Percentiles rank a stretch among this genome's conserved stretches.
Evolutionary conservation across 441 rosid genomes (phyloP).

Genomic region (Cnidoscolus chayamansa): DNA sequence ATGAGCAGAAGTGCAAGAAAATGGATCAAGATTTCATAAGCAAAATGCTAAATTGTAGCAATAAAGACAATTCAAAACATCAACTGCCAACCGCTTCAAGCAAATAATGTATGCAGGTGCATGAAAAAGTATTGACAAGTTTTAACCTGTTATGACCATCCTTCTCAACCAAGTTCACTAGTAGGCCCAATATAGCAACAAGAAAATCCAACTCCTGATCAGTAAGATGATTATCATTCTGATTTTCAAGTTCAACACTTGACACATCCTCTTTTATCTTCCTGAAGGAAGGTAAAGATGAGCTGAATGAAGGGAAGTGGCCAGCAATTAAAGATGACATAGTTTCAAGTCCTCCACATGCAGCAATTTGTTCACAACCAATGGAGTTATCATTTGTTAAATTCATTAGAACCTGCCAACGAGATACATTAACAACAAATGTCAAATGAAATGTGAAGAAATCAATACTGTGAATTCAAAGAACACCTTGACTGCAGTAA

Average conservation of each 20-base stretch:
- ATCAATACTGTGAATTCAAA: neutral
- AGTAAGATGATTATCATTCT: slow-evolving; percentile 51
- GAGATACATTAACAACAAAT: slow-evolving; percentile 8
- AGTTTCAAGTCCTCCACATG: slow-evolving; percentile 76
- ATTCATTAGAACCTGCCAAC: slow-evolving; percentile 91
- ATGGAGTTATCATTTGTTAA: slow-evolving; percentile 79
- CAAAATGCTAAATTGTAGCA: neutral
- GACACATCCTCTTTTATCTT: slow-evolving; percentile 34
- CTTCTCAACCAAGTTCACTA: slow-evolving; percentile 95
- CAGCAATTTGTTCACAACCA: slow-evolving; percentile 85
- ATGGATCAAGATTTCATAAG: neutral
- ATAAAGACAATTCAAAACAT: neutral
- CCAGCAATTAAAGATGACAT: slow-evolving; percentile 68
- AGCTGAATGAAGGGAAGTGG: slow-evolving; percentile 72
- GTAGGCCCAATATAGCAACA: slow-evolving; percentile 87
- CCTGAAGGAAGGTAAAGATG: slow-evolving; percentile 35
- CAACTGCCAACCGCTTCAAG: neutral
- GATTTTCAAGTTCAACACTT: slow-evolving; percentile 26
- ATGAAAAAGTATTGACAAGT: slow-evolving; percentile 13
- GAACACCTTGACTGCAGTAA: slow-evolving; percentile 79
- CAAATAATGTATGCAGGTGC: neutral
- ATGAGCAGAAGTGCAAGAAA: neutral
- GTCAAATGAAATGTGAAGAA: slow-evolving; percentile 9
- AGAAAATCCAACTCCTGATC: slow-evolving; percentile 93
- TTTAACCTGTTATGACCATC: slow-evolving; percentile 78